Conservation (phyloP, 139 green algal species). For the Picochlorum sp. region DNA sequence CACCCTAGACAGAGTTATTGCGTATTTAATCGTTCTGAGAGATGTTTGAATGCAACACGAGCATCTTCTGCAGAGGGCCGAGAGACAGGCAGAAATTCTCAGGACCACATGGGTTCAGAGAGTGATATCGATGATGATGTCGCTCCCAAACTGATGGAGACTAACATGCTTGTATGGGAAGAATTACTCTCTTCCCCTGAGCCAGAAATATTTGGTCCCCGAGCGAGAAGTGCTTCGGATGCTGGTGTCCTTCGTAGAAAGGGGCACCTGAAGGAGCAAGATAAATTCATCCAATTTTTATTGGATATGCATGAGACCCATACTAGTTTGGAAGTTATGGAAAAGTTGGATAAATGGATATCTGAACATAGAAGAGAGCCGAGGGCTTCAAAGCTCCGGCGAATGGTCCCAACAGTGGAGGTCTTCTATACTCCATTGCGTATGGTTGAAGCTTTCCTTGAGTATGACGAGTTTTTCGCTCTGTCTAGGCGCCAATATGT, state of each 20-base stretch:
- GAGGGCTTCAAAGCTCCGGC: slow-evolving; percentile 47
- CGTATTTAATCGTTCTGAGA: neutral
- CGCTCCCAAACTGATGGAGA: neutral
- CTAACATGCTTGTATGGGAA: slow-evolving; percentile 23
- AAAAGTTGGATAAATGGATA: slow-evolving; percentile 85
- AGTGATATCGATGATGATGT: neutral
- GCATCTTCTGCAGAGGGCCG: too few species aligned
- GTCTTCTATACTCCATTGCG: slow-evolving; percentile 75
- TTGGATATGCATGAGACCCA: slow-evolving; percentile 83
- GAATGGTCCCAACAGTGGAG: slow-evolving; percentile 75
- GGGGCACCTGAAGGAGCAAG: slow-evolving; percentile 74
- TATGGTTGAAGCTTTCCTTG: slow-evolving; percentile 48
- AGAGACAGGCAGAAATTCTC: neutral
- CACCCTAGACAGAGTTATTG: neutral
- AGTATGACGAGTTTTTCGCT: slow-evolving; percentile 88
- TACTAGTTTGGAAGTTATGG: slow-evolving; percentile 73
- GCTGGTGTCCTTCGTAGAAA: slow-evolving; percentile 77
- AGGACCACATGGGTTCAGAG: neutral
- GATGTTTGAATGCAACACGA: neutral
- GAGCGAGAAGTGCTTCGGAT: slow-evolving; percentile 67
- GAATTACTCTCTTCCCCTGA: slow-evolving; percentile 40
- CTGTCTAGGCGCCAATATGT: slow-evolving; percentile 81
- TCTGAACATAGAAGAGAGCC: slow-evolving; percentile 66
- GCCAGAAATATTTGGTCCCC: slow-evolving; percentile 32
- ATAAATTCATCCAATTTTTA: slow-evolving; percentile 85